Evolutionary conservation across 179 eudicot genomes (phyloP).

Genomic region (Spinacia oleracea): DNA sequence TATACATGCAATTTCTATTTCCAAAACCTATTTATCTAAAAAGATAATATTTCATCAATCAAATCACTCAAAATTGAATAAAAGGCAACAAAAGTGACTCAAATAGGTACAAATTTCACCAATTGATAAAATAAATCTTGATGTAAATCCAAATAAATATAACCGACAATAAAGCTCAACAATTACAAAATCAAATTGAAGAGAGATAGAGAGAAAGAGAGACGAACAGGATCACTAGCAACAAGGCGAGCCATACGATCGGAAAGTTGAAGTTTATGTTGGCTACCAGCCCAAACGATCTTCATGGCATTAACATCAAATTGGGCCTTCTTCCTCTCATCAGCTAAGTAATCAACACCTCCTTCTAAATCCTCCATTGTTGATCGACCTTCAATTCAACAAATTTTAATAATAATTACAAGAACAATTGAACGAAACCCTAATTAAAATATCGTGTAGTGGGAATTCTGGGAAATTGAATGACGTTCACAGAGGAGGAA

Average conservation of each 20-base stretch:
- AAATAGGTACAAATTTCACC: background rate
- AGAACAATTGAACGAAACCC: background rate
- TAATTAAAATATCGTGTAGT: background rate
- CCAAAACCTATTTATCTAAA: background rate
- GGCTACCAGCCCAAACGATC: slow-evolving; percentile 87
- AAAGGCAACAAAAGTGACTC: background rate
- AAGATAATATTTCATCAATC: background rate
- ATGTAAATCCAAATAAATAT: background rate
- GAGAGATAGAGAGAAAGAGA: slow-evolving; percentile 30
- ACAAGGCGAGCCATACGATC: slow-evolving; percentile 96
- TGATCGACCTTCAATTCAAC: background rate
- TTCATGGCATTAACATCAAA: slow-evolving; percentile 83
- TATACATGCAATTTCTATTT: background rate
- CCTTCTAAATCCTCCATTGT: slow-evolving; percentile 41
- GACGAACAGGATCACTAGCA: slow-evolving; percentile 81
- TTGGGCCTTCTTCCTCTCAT: slow-evolving; percentile 73
- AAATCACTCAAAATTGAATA: background rate
- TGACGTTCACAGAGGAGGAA: background rate
- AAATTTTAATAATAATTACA: background rate
- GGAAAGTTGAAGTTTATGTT: slow-evolving; percentile 51
- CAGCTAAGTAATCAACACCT: slow-evolving; percentile 63
- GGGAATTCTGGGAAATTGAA: background rate
- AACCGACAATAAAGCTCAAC: background rate
- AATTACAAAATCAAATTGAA: background rate
- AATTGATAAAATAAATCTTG: background rate